Percentiles rank a stretch among this genome's conserved stretches.
These are phyloP conservation scores for Magnusiomyces magnusii DNA, from an alignment of 1,139 yeast species.

Conservation along the genomic window DNA sequence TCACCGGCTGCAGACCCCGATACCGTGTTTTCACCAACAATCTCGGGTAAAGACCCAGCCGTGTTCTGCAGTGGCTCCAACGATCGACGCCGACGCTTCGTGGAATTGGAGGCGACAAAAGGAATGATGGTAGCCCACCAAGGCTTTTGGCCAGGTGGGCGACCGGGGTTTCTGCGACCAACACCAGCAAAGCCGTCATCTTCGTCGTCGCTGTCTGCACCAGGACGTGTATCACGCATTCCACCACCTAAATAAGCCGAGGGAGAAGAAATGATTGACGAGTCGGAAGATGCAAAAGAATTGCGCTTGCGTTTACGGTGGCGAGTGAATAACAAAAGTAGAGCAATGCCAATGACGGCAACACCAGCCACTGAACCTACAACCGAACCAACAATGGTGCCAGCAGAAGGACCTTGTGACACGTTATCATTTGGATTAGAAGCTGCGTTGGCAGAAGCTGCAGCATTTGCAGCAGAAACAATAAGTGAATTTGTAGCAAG, in stretches of 20 bases:
- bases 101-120: background rate
- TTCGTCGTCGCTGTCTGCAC: slow-evolving; percentile 8
- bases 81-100: background rate
- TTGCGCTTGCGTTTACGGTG: slow-evolving; percentile 12
- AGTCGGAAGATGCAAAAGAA: background rate
- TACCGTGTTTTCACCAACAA: background rate
- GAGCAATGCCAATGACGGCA: slow-evolving; percentile 24
- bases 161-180: background rate
- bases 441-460: slow-evolving; percentile 8
- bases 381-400: slow-evolving; percentile 41
- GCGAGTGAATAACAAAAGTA: slow-evolving; percentile 18
- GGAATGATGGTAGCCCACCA: slow-evolving; percentile 8
- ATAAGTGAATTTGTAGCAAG: slow-evolving; percentile 9
- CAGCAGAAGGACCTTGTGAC: slow-evolving; percentile 14
- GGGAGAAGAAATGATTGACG: background rate
- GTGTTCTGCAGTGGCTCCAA: background rate
- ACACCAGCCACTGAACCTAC: slow-evolving; percentile 40
- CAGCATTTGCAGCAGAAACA: slow-evolving; percentile 6
- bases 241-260: slow-evolving; percentile 6
- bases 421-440: too few species aligned
- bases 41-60: background rate
- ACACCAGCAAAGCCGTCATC: background rate
- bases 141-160: slow-evolving; percentile 6
- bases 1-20: background rate
- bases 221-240: slow-evolving; percentile 6